Base-by-base conservation (phyloP, 345 rosid species). In the Cochlearia excelsa region DNA sequence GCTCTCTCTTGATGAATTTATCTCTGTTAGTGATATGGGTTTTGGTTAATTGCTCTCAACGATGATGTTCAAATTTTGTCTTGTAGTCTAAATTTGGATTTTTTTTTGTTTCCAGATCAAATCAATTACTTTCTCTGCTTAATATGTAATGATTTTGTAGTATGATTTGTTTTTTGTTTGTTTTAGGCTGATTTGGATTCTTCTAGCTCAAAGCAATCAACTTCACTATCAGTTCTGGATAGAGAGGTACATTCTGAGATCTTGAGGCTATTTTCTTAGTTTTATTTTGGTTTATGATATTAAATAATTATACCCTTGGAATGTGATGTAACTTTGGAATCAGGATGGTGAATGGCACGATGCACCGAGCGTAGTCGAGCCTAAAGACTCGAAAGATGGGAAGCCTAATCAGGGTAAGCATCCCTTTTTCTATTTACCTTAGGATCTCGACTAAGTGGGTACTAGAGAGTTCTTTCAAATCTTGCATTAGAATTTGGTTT, bases 111-210 rank as follows among this genome's bases (percentile, higher is more conserved):
- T 52, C 53, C 9, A 35, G 38, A 6, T 9, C 3, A 1, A 34
- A 26, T n/a, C 37, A 28, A 38, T 27, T 45, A 46, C 10, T 46
- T 28, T 4, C 9, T 61, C 31, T 30, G 40, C 5, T 29, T 9
- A 2, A 26, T 46, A 10, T 51, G 40, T 23, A 7, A 31, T 4
- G 10, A 7, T 62, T 50, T 41, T 0, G 23, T 51, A 50, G 50
- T 41, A 43, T 51, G 16, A 31, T 37, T 51, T 68, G 50, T 46
- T 16, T 30, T 7, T 29, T 49, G 4, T 30, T 43, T 43, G 51
- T 66, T 62, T 41, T 81, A 86, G 96, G 69, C 67, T 41, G 98
- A 84, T 49, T 71, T 64, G 40, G 83, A 78, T 70, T 66, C 81
- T 46, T 81, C 82, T 52, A 73, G 65, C 46, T 81, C 82, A 55